These are phyloP conservation scores for Acanthamoeba rhysodes DNA, from an alignment of 208 protist genomes.

Conservation along the genomic window DNA sequence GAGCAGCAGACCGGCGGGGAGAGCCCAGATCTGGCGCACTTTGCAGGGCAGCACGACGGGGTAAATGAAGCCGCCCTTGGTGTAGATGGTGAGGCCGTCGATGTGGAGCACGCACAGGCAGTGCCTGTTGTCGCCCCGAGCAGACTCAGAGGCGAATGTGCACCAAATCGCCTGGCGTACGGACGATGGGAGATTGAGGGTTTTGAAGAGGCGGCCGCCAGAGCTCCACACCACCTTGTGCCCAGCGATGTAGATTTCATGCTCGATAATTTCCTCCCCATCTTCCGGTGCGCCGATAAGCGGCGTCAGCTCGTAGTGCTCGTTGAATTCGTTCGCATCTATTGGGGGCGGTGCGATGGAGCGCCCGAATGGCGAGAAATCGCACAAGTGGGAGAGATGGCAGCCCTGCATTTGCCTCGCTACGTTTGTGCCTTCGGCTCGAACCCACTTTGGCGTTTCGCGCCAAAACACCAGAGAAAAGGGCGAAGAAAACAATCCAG, in stretches of 20 bases:
- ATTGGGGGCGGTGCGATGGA: not conserved
- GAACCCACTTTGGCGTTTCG: not conserved
- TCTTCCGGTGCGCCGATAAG: not conserved
- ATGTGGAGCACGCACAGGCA: constrained; percentile 42
- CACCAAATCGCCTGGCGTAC: constrained; percentile 38
- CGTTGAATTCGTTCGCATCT: not conserved
- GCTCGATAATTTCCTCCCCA: not conserved
- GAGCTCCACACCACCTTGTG: constrained; percentile 31
- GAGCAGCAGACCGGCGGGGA: constrained; percentile 21
- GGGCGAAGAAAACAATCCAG: not conserved
- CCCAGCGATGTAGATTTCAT: constrained; percentile 17
- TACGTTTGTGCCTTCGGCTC: not conserved
- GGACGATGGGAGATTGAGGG: constrained; percentile 18
- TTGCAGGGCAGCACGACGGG: constrained; percentile 69
- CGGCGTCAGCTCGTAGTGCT: not conserved
- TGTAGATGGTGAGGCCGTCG: constrained; percentile 60
- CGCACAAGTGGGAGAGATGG: constrained; percentile 18
- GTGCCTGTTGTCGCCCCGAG: not conserved
- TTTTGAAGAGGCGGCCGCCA: constrained; percentile 30
- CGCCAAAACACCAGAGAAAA: not conserved
- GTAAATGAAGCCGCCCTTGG: constrained; percentile 12
- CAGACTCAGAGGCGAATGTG: not conserved
- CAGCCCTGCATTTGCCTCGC: not conserved
- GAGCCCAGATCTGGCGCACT: constrained; percentile 1
- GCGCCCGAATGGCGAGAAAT: constrained; percentile 31